Base-by-base conservation (phyloP, 1,139 yeast genomes). In the Candida sojae region DNA sequence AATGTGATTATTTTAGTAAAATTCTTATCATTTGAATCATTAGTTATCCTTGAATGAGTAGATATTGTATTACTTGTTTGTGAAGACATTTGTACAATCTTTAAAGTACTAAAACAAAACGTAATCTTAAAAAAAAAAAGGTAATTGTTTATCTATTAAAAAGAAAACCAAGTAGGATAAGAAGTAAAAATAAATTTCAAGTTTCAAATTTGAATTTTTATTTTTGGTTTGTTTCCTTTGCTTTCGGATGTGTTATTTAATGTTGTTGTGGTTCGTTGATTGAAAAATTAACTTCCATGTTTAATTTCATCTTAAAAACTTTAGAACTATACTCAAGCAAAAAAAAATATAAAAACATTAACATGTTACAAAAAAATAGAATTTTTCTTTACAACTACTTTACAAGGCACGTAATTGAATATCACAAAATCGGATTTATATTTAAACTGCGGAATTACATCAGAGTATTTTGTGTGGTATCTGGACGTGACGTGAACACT, bases 391-490 rank as follows among this genome's bases (percentile, higher is more conserved):
- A 17, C 21, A 35, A 35, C 28, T 5, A 17, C 8, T 4, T 32
- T 32, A 32, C 34, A 35, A 23, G n/a, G 29, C 38, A 35, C 38
- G 38, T 35, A 29, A 35, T 9, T 17, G 6, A 7, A 5, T 4
- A 8, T 8, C 38, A 35, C 29, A 35, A 21, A 35, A 11, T 21
- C 28, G 38, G 38, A 35, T 8, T 35, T 35, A 23, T n/a, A 17
- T 34, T 34, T 8, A 34, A 17, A n/a, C 2, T 13, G 23, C 6
- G 23, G 35, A 10, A 23, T 25, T 35, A 35, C 34, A 35, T 12
- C 45, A 42, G 45, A 35, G 50, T 49, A 31, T 49, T 48, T 28
- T 44, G 37, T n/a, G 52, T 44, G 5, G 31, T 42, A 23, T 28
- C 41, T 10, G 39, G 49, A n/a, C 34, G 36, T 17, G 28, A 31